A percentile compares a stretch with the other conserved stretches of the same genome.
phyloP scores from a whole-genome alignment of 192 early-diverging fungal genomes.

The Entomortierella chlamydospora region DNA sequence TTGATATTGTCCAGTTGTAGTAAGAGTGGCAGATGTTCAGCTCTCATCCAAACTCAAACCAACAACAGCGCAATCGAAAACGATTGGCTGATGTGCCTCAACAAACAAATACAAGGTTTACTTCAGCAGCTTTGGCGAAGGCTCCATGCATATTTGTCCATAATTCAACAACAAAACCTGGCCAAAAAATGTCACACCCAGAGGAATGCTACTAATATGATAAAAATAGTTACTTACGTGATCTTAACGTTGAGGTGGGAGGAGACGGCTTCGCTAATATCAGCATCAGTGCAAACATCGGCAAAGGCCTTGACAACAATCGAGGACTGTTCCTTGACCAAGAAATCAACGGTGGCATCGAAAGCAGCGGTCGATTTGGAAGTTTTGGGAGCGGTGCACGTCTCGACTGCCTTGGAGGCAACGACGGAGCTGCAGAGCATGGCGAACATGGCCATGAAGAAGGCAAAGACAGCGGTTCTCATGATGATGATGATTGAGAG shows the following conservation, averaged over 20 bases:
- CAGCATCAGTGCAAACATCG: conserved; percentile 48
- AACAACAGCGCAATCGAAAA: too few species aligned
- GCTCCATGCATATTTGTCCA: too few species aligned
- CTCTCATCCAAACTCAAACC: too few species aligned
- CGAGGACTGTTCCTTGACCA: conserved; percentile 31
- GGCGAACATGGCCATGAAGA: conserved; percentile 51
- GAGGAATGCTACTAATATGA: neutral
- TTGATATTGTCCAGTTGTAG: too few species aligned
- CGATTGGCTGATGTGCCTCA: neutral
- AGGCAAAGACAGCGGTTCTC: conserved; percentile 45
- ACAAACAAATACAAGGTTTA: conserved; percentile 2
- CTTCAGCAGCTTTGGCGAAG: too few species aligned
- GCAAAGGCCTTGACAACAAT: conserved; percentile 51
- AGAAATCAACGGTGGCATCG: conserved; percentile 41
- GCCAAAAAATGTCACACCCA: too few species aligned
- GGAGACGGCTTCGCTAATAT: conserved; percentile 22
- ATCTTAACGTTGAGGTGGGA: conserved; percentile 35
- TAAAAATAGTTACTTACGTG: conserved; percentile 19
- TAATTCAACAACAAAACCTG: too few species aligned
- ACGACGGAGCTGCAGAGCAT: conserved; percentile 32
- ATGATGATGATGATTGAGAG: conserved; percentile 18
- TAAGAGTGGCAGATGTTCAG: too few species aligned
- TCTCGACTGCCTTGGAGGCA: conserved; percentile 13
- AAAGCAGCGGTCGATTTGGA: conserved; percentile 22
- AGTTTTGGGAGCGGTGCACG: conserved; percentile 4